Conservation (phyloP, 257 asterid genomes). For the Solanum ossicruentum region DNA sequence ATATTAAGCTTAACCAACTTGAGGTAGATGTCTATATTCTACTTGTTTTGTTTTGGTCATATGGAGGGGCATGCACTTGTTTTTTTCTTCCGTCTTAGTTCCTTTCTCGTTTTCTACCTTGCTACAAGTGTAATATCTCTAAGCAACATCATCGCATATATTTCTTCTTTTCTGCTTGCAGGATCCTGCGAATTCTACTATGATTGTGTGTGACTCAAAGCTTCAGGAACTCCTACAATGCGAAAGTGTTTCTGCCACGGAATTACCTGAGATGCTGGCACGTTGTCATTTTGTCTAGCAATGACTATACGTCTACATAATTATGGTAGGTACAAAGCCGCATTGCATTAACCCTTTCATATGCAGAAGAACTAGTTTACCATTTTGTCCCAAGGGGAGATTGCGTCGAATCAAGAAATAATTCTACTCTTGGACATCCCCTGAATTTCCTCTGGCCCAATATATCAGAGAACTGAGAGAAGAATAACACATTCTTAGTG, state of each 20-base stretch:
- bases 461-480: not conserved
- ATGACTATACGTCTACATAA: slow-evolving; percentile 13
- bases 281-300: slow-evolving; percentile 33
- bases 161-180: slow-evolving; percentile 7
- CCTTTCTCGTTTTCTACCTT: not conserved
- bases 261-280: slow-evolving; percentile 40
- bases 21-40: slow-evolving; percentile 29
- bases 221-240: slow-evolving; percentile 51
- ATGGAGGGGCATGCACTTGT: not conserved
- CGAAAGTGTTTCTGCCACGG: slow-evolving; percentile 41
- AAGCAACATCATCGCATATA: not conserved
- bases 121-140: not conserved
- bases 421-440: not conserved
- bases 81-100: not conserved
- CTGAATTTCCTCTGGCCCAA: not conserved
- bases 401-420: not conserved
- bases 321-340: slow-evolving; percentile 18
- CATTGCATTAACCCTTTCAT: not conserved
- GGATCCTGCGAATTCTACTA: slow-evolving; percentile 43
- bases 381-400: not conserved
- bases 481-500: not conserved
- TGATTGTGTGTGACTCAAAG: slow-evolving; percentile 36
- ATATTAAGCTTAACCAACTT: slow-evolving; percentile 53
- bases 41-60: not conserved
- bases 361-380: not conserved